Evolutionary conservation across 495 filamentous ascomycete species (phyloP), one percentile per base, ranked within the genome.

Genomic region (Penicillium chermesinum): DNA sequence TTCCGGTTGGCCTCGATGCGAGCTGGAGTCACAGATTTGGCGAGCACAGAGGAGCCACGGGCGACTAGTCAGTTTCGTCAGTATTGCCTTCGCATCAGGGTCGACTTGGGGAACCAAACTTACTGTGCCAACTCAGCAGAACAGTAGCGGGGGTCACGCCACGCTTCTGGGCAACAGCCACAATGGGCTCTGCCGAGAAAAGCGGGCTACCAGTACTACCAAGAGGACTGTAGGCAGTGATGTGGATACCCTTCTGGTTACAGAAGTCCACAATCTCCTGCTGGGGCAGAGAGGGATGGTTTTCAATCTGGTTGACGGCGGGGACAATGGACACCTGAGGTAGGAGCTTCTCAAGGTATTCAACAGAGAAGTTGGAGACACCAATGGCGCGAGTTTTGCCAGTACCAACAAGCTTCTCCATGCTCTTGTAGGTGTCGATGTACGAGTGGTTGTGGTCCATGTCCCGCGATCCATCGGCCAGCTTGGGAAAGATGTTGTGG

Each of bases 291-390:
- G 63, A 57, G 7, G 72, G 72, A 72, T 91, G 87, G 71, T 91
- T 90, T 72, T 95, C 89, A 60, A 94, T 89, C 79, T 94, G 88
- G 71, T 94, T 93, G 51, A 82, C 86, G n/a, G 88, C 88, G 9
- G 89, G 89, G 1, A 84, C 63, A 34, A 91, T 68, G 25, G 67
- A 76, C 41, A 78, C 80, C 41, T 84, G 69, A 3, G 80, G 72
- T 6, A 93, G 77, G 35, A 94, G 73, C 60, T 89, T 69, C 61
- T 89, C 78, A 1, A 95, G 76, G 61, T 83, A 89, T 44, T 69
- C 67, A 44, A 78, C 74, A 62, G 83, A 86, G 75, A 89, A 91
- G 69, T 95, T 94, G 50, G 79, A 86, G 20, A 94, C 86, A 42
- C 89, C 89, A 53, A 94, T 89, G 14, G 85, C 82, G 65, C 77